Evolutionary conservation across 768 basidiomycete species (phyloP), one percentile per base, ranked within the genome.

Genomic region (Phylloporus arenicola): DNA sequence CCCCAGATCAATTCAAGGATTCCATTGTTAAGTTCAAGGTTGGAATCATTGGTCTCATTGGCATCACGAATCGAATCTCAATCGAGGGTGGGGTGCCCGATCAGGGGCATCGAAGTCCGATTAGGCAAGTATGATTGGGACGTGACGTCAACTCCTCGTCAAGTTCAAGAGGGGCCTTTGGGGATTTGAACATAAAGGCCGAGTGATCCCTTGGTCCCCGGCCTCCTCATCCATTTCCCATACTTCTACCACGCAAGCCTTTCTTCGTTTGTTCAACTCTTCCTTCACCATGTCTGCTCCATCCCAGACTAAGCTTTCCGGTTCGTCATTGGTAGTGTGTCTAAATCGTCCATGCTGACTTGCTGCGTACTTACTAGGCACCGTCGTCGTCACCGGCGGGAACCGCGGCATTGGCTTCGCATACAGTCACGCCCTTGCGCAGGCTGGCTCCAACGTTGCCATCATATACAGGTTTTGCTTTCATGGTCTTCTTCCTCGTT

Each of bases 321-420:
- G 72, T 74, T 27, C 20, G 68, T 57, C 3, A 30, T 30, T 12
- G 19, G 14, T 31, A 19, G 27, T 10, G 10, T 17, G 4, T 40
- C 10, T 5, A 10, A 4, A 5, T 5, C 5, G 6, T 22, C 11
- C 13, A 17, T 19, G 5, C 5, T 29, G 2, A 19, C 5, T 6
- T 22, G 35, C 4, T 30, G 9, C 5, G 8, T 17, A 35, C 4
- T 17, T n/a, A 75, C 63, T 9, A 72, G 78, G 62, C 0, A 75
- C 74, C 42, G 65, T 78, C 48, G 73, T 84, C 29, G 73, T 85
- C 41, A 84, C 84, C 0, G 83, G 83, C 3, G 81, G 81, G 2
- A 81, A 78, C 56, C 70, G 77, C 38, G 83, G 83, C 10, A 83
- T 85, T 42, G 84, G 84, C 2, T 70, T 65, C 27, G 81, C 77